These are phyloP conservation scores for Globisporangium cylindrosporum DNA, from an alignment of 352 stramenopile genomes.

Conservation along the genomic window DNA sequence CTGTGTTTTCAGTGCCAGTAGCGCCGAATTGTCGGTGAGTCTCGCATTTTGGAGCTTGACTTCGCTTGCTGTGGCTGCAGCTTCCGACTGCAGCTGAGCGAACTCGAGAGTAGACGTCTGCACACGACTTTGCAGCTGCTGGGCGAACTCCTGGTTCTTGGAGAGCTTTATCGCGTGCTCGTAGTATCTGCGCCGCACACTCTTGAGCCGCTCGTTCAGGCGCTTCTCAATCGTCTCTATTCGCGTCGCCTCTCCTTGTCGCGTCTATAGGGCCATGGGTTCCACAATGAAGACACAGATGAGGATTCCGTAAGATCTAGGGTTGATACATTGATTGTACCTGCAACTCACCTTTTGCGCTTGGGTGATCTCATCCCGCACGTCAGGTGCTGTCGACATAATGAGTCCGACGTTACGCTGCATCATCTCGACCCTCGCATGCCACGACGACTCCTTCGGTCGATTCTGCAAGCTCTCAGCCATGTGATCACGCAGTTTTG, in stretches of 20 bases:
- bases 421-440: conserved; percentile 27
- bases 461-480: conserved; percentile 20
- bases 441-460: conserved; percentile 26
- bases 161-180: conserved; percentile 22
- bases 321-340: background rate
- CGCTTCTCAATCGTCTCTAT: conserved; percentile 34
- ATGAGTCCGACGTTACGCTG: conserved; percentile 24
- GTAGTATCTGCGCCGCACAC: conserved; percentile 27
- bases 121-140: conserved; percentile 19
- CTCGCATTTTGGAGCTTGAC: conserved; percentile 26
- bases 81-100: conserved; percentile 21
- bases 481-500: conserved; percentile 30
- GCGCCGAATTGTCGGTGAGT: conserved; percentile 34
- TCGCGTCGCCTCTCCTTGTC: conserved; percentile 21
- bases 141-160: conserved; percentile 13
- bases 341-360: conserved; percentile 21
- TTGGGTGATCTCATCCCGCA: conserved; percentile 20
- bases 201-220: conserved; percentile 31
- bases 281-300: background rate
- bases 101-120: conserved; percentile 20
- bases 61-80: conserved; percentile 9
- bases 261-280: conserved; percentile 6
- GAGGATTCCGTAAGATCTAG: background rate
- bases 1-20: conserved; percentile 42
- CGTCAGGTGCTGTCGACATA: conserved; percentile 11